Evolutionary conservation across 2,329 filamentous ascomycete species (phyloP).

Genomic region (Hypoxylon rubiginosum): DNA sequence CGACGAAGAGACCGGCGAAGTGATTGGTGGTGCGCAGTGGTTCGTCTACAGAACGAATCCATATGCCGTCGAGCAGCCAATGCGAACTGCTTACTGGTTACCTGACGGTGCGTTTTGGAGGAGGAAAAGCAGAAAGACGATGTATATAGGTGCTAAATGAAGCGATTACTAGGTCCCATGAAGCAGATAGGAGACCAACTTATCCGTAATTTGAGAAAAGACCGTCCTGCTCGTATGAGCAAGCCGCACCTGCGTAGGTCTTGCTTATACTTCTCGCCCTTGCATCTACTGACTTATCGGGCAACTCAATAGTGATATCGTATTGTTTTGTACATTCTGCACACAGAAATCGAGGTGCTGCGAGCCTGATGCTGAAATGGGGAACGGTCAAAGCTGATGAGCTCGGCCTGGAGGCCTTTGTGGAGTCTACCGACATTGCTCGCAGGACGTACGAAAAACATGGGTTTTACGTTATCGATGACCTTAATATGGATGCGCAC

Average conservation of each 20-base stretch:
- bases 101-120: conserved; percentile 28
- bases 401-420: conserved; percentile 25
- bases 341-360: conserved; percentile 31
- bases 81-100: conserved; percentile 29
- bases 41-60: conserved; percentile 33
- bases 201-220: conserved; percentile 12
- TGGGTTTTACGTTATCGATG: conserved; percentile 46
- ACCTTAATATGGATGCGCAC: conserved; percentile 13
- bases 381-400: conserved; percentile 24
- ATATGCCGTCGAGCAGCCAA: conserved; percentile 17
- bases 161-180: conserved; percentile 19
- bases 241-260: conserved; percentile 37
- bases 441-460: conserved; percentile 27
- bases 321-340: conserved; percentile 32
- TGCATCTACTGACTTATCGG: background rate
- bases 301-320: conserved; percentile 12
- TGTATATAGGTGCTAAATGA: conserved; percentile 1
- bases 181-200: conserved; percentile 36
- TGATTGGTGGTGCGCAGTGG: conserved; percentile 39
- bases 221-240: conserved; percentile 30
- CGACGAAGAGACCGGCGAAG: conserved; percentile 38
- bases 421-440: conserved; percentile 31
- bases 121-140: background rate
- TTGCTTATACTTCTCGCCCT: background rate
- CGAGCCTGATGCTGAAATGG: conserved; percentile 33